These are phyloP conservation scores for Cnidoscolus chayamansa DNA, from an alignment of 441 rosid species.

Conservation along the genomic window DNA sequence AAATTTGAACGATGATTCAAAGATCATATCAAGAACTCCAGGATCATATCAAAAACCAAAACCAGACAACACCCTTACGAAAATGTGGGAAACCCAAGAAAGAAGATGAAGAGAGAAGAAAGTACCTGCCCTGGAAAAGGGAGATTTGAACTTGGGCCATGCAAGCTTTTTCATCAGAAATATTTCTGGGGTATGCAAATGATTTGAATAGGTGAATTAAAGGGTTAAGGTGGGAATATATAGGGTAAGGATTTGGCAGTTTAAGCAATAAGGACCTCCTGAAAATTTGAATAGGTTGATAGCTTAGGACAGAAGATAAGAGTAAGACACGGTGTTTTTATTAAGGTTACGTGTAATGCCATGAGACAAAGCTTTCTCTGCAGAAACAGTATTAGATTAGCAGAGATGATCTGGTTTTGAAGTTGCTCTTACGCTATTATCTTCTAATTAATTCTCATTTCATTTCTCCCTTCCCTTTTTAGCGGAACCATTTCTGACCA, in stretches of 20 bases:
- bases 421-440: conserved; percentile 34
- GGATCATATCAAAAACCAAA: not conserved
- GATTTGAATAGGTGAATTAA: too few relatives aligned
- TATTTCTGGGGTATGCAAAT: too few relatives aligned
- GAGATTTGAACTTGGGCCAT: conserved; percentile 30
- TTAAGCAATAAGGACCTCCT: conserved; percentile 21
- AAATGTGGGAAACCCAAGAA: not conserved
- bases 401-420: not conserved
- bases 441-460: not conserved
- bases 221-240: not conserved
- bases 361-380: conserved; percentile 17
- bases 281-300: conserved; percentile 6
- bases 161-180: conserved; percentile 18
- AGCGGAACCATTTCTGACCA: not conserved
- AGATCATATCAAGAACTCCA: not conserved
- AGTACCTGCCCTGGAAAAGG: conserved; percentile 30
- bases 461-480: not conserved
- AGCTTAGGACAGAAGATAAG: conserved; percentile 47
- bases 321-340: conserved; percentile 37
- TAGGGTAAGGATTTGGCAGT: conserved; percentile 4
- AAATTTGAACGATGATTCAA: not conserved
- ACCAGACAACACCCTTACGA: not conserved
- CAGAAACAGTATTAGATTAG: not conserved
- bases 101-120: not conserved
- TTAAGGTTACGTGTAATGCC: conserved; percentile 32